Conservation (phyloP, 306 rosid genomes). For the Prunus mira region DNA sequence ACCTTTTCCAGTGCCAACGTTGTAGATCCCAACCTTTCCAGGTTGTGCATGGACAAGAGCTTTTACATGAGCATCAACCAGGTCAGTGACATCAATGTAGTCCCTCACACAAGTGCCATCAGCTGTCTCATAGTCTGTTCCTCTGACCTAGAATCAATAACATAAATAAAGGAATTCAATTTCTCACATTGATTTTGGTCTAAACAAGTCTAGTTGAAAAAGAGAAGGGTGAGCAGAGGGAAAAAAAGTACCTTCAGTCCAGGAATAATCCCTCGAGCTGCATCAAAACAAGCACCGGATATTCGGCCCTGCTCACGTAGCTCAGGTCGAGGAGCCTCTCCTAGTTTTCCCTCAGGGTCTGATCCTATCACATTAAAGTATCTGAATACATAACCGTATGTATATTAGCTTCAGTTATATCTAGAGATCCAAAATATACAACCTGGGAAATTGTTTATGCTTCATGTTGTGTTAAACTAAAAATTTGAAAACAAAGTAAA, state of each 20-base stretch:
- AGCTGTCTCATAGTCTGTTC: conserved; percentile 70
- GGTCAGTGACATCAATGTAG: conserved; percentile 88
- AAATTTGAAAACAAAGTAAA: not conserved
- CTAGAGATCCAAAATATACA: not conserved
- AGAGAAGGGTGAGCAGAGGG: not conserved
- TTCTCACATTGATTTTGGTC: not conserved
- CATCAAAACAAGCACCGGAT: conserved; percentile 94
- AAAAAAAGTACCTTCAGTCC: conserved; percentile 59
- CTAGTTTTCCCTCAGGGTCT: conserved; percentile 82
- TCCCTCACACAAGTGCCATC: conserved; percentile 94
- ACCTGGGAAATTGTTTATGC: not conserved
- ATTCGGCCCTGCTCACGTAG: conserved; percentile 86
- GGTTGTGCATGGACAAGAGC: conserved; percentile 74
- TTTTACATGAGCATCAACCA: conserved; percentile 95
- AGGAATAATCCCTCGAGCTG: conserved; percentile 67
- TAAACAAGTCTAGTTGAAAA: not conserved
- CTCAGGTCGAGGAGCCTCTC: conserved; percentile 94
- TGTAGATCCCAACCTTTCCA: conserved; percentile 80
- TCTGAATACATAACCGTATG: conserved; percentile 31
- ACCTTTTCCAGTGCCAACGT: conserved; percentile 97
- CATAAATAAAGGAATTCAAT: not conserved
- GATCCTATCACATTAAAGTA: conserved; percentile 95
- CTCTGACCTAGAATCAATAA: conserved; percentile 61
- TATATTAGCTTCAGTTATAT: conserved; percentile 1
- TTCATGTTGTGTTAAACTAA: not conserved